phyloP scores from a whole-genome alignment of 1,284 basidiomycete species.

The Papiliotrema nemorosa region DNA sequence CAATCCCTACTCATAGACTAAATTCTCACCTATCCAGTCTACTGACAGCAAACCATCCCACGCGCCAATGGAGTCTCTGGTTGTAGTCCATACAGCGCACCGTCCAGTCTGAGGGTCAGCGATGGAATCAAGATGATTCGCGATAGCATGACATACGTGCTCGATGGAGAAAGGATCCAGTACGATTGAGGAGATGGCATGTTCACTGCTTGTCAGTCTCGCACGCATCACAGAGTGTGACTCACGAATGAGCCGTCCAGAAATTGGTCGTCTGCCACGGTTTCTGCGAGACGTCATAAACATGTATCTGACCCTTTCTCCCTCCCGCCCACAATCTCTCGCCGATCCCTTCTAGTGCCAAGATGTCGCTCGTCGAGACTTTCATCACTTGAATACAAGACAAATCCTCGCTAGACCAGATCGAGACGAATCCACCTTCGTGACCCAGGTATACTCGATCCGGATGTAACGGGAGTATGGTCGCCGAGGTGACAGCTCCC shows the following conservation, averaged over 20 bases:
- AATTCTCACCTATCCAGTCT: constrained; percentile 75
- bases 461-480: constrained; percentile 67
- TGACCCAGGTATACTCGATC: constrained; percentile 80
- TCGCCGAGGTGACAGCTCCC: constrained; percentile 76
- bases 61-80: constrained; percentile 72
- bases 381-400: constrained; percentile 54
- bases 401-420: constrained; percentile 59
- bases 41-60: constrained; percentile 87
- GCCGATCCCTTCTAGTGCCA: constrained; percentile 74
- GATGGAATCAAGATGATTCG: too few species aligned
- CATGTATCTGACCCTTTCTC: constrained; percentile 75
- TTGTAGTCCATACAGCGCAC: constrained; percentile 71
- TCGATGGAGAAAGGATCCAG: constrained; percentile 71
- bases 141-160: constrained; percentile 50
- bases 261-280: constrained; percentile 86
- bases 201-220: constrained; percentile 50
- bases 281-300: constrained; percentile 63
- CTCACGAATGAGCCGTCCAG: constrained; percentile 75
- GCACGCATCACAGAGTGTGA: constrained; percentile 1
- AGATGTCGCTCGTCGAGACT: constrained; percentile 71
- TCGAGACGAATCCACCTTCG: constrained; percentile 79
- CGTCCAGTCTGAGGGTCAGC: constrained; percentile 43
- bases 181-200: constrained; percentile 67
- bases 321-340: constrained; percentile 80
- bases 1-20: constrained; percentile 1